A percentile compares a stretch with the other conserved stretches of the same genome.
phyloP scores from a whole-genome alignment of 192 early-diverging fungal genomes.

The Allomyces macrogynus region DNA sequence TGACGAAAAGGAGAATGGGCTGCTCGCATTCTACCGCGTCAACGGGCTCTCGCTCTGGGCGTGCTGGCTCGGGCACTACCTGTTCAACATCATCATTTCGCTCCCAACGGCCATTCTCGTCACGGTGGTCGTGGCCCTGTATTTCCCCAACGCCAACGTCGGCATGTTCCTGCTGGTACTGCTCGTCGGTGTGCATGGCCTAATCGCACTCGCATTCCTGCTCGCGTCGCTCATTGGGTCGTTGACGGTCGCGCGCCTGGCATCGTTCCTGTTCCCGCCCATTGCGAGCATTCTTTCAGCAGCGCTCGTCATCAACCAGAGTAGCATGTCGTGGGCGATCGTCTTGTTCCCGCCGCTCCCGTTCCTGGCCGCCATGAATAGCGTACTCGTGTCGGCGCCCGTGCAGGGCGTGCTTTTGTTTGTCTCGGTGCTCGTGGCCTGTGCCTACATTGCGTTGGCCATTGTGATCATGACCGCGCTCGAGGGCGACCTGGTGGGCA shows the following conservation, averaged over 20 bases:
- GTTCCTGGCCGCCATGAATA: neutral
- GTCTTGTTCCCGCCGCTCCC: neutral
- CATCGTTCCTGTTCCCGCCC: neutral
- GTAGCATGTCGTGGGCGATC: neutral
- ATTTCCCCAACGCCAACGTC: neutral
- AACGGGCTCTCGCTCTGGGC: neutral
- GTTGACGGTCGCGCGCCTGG: neutral
- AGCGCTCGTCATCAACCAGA: neutral
- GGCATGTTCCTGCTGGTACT: neutral
- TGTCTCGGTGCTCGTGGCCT: too few species aligned
- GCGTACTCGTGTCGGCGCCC: neutral
- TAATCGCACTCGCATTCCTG: neutral
- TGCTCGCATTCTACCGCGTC: neutral
- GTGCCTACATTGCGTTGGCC: too few species aligned
- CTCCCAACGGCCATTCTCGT: neutral
- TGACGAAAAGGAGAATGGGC: neutral
- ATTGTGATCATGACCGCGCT: too few species aligned
- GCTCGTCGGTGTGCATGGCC: neutral
- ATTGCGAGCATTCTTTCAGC: neutral
- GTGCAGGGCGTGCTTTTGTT: neutral
- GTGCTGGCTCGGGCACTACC: neutral
- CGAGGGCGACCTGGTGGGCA: too few species aligned
- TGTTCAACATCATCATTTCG: neutral
- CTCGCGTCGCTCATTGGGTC: neutral
- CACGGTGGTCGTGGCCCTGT: neutral